Evolutionary conservation across 352 stramenopile genomes (phyloP).

Genomic region (Phytopythium mirpurense): DNA sequence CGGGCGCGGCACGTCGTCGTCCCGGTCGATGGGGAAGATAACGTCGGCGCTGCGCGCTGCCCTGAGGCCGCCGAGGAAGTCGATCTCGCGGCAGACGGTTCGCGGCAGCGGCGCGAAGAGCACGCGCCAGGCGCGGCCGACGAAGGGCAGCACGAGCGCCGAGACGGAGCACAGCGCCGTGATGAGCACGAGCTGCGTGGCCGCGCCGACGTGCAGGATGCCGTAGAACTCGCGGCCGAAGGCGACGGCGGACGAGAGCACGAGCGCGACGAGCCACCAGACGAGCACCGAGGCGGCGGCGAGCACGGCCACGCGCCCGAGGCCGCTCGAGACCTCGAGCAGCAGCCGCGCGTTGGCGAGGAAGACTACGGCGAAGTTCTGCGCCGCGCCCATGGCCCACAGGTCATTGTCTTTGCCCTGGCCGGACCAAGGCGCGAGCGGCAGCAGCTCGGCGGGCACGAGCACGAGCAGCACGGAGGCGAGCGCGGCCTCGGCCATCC

Average conservation of each 20-base stretch:
- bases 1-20: constrained; percentile 6
- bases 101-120: constrained; percentile 31
- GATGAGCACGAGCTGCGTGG: constrained; percentile 35
- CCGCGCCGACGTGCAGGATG: constrained; percentile 32
- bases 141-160: constrained; percentile 25
- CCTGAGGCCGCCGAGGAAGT: constrained; percentile 19
- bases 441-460: constrained; percentile 33
- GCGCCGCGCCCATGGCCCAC: constrained; percentile 55
- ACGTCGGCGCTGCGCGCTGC: constrained; percentile 24
- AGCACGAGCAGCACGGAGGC: constrained; percentile 46
- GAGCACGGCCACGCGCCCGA: constrained; percentile 24
- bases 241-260: constrained; percentile 39
- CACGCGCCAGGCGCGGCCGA: constrained; percentile 25
- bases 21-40: constrained; percentile 34
- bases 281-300: constrained; percentile 27
- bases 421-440: constrained; percentile 35
- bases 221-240: constrained; percentile 65
- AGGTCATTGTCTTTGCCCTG: constrained; percentile 59
- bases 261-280: constrained; percentile 44
- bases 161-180: constrained; percentile 25
- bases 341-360: constrained; percentile 46
- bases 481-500: constrained; percentile 54
- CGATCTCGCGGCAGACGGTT: constrained; percentile 46
- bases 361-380: constrained; percentile 61
- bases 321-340: constrained; percentile 36